phyloP scores from a whole-genome alignment of 495 filamentous ascomycete genomes.

The Tuber calosporum region DNA sequence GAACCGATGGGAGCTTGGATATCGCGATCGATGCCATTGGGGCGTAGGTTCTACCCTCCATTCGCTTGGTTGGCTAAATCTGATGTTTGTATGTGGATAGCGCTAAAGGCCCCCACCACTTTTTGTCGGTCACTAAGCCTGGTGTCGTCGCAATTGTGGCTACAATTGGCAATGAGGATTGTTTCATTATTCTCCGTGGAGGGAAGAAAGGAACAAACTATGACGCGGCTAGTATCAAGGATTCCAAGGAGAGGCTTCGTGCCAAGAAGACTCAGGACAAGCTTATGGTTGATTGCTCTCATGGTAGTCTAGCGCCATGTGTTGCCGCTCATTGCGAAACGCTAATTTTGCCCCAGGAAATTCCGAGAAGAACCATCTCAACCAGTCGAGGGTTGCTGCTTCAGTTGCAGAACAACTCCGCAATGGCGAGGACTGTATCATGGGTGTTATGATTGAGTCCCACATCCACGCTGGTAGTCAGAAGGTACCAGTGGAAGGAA shows the following conservation, averaged over 20 bases:
- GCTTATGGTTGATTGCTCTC: slow-evolving; percentile 97
- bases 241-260: slow-evolving; percentile 61
- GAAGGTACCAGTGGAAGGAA: slow-evolving; percentile 86
- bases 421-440: slow-evolving; percentile 75
- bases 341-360: slow-evolving; percentile 53
- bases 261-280: slow-evolving; percentile 61
- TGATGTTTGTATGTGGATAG: slow-evolving; percentile 21
- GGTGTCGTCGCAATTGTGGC: slow-evolving; percentile 94
- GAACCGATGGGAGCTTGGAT: slow-evolving; percentile 83
- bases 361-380: slow-evolving; percentile 90
- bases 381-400: slow-evolving; percentile 91
- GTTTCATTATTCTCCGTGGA: slow-evolving; percentile 93
- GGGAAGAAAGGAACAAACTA: slow-evolving; percentile 93
- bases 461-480: slow-evolving; percentile 92
- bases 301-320: slow-evolving; percentile 46
- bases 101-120: slow-evolving; percentile 89
- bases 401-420: slow-evolving; percentile 73
- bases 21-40: slow-evolving; percentile 97
- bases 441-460: slow-evolving; percentile 99
- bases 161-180: slow-evolving; percentile 93
- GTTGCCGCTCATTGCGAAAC: not conserved
- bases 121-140: slow-evolving; percentile 96
- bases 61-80: not conserved
- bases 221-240: slow-evolving; percentile 72
- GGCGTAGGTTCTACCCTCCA: slow-evolving; percentile 45